Evolutionary conservation across 305 asterid species (phyloP).

Genomic region (Fraxinus angustifolia): DNA sequence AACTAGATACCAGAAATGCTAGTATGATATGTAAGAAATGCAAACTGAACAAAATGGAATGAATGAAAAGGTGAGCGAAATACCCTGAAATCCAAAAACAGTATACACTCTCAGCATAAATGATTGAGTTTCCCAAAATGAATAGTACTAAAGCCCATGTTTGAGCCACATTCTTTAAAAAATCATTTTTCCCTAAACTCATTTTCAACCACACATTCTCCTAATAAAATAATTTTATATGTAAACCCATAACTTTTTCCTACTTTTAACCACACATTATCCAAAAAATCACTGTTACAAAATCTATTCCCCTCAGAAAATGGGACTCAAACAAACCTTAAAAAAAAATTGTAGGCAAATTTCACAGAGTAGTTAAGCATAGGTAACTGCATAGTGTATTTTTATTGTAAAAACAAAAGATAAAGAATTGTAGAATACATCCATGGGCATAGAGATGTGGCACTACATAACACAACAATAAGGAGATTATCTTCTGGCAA

Average conservation of each 20-base stretch:
- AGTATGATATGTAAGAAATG: background rate
- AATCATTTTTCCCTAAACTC: background rate
- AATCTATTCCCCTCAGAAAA: background rate
- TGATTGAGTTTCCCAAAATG: background rate
- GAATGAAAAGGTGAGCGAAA: background rate
- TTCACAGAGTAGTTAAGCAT: background rate
- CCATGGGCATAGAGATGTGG: background rate
- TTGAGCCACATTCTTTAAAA: background rate
- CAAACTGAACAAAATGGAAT: background rate
- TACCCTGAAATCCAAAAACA: background rate
- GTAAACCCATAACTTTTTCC: background rate
- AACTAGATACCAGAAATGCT: background rate
- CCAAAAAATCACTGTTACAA: too few relatives aligned
- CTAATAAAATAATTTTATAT: too few relatives aligned
- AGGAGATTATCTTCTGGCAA: background rate
- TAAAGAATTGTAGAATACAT: background rate
- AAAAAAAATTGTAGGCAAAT: background rate
- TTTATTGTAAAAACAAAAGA: background rate
- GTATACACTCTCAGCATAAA: background rate
- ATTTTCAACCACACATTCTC: background rate
- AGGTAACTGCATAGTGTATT: background rate
- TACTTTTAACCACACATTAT: background rate
- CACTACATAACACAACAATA: background rate
- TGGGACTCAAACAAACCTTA: background rate
- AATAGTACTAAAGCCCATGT: background rate